phyloP scores from a whole-genome alignment of 352 stramenopile species.

The Phytophthora sp. region DNA sequence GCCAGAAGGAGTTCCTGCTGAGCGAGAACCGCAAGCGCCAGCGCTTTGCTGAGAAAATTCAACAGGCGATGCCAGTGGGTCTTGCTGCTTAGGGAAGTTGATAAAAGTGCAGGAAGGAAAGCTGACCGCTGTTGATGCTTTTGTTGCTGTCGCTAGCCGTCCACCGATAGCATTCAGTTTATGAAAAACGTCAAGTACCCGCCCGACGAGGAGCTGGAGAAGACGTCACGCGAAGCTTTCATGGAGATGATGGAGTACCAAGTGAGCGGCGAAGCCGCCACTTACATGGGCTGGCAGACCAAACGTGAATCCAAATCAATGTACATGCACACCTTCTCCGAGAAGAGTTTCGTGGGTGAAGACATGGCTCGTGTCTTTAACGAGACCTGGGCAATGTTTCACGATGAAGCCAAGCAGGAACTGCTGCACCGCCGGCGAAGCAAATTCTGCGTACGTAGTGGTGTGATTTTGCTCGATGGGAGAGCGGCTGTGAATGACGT shows the following conservation, averaged over 20 bases:
- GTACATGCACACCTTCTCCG: slow-evolving; percentile 82
- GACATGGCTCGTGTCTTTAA: slow-evolving; percentile 83
- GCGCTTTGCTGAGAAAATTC: slow-evolving; percentile 87
- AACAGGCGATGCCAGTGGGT: slow-evolving; percentile 83
- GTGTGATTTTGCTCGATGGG: background rate
- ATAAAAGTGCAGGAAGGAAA: too few relatives aligned
- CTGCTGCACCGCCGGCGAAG: slow-evolving; percentile 72
- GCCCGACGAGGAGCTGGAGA: slow-evolving; percentile 77
- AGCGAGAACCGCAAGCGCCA: slow-evolving; percentile 88
- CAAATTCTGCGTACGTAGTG: slow-evolving; percentile 82
- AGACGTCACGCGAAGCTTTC: slow-evolving; percentile 75
- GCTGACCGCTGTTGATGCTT: slow-evolving; percentile 7
- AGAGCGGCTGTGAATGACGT: too few relatives aligned
- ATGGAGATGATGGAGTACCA: slow-evolving; percentile 86
- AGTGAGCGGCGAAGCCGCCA: slow-evolving; percentile 66
- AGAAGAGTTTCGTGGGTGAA: slow-evolving; percentile 72
- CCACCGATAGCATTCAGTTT: slow-evolving; percentile 87
- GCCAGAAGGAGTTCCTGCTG: slow-evolving; percentile 86
- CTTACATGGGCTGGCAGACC: slow-evolving; percentile 80
- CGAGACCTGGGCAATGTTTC: slow-evolving; percentile 77
- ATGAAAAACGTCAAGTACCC: slow-evolving; percentile 90
- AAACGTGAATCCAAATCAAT: slow-evolving; percentile 88
- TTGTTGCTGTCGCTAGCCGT: slow-evolving; percentile 47
- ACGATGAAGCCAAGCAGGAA: slow-evolving; percentile 79
- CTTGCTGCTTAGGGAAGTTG: too few relatives aligned